Evolutionary conservation across 345 rosid species (phyloP).

Genomic region (thale cress (Arabidopsis thaliana)): DNA sequence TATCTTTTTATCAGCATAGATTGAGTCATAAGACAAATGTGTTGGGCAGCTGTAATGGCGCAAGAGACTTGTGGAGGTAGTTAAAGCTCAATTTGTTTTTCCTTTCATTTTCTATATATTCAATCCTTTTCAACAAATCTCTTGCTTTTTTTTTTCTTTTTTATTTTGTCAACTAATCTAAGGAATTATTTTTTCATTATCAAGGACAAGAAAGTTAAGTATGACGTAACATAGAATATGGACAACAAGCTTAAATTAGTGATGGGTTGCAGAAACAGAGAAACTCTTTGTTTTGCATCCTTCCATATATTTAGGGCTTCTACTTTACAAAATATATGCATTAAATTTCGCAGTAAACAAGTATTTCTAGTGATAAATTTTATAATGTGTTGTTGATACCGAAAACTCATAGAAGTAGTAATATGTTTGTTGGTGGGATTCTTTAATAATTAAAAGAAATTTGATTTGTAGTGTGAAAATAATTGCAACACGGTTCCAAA

Average conservation of each 20-base stretch:
- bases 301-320: background rate
- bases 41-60: constrained; percentile 31
- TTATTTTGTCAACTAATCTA: constrained; percentile 12
- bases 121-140: constrained; percentile 31
- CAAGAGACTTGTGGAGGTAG: constrained; percentile 29
- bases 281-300: constrained; percentile 1
- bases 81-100: constrained; percentile 31
- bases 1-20: background rate
- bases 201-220: background rate
- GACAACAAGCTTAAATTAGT: constrained; percentile 1
- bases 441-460: background rate
- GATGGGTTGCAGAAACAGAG: background rate
- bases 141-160: background rate
- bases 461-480: background rate
- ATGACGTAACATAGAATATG: constrained; percentile 20
- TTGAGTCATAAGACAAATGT: constrained; percentile 15
- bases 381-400: background rate
- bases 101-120: constrained; percentile 4
- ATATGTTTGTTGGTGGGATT: constrained; percentile 27
- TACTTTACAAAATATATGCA: background rate
- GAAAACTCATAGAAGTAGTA: background rate
- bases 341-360: background rate
- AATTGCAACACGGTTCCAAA: constrained; percentile 16
- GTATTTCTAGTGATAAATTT: background rate
- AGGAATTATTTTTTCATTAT: background rate